Base-by-base conservation (phyloP, 805 yeast genomes). In the Pichia rugopelliculosa region DNA sequence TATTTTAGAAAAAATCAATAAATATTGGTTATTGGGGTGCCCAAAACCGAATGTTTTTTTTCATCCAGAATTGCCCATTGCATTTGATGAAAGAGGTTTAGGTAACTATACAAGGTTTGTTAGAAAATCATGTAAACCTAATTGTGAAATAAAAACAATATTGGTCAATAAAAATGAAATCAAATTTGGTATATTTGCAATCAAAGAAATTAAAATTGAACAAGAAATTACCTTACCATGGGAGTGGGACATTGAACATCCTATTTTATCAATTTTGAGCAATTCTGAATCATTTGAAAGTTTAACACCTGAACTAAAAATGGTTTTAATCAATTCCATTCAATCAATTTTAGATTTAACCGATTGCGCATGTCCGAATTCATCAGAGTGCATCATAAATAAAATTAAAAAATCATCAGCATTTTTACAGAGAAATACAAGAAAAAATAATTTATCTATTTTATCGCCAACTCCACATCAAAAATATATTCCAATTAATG, bases 221-320 rank as follows among this genome's bases (percentile, higher is more conserved):
- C 77, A 80, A 36, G 97, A 90, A 59, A 65, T 91, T 20, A 75
- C 90, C 0, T 64, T 88, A 10, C 77, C 81, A 2, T 91, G 98
- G 98, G 87, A 83, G 50, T 91, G 96, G 96, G 96, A 89, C 59
- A 60, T 65, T 3, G 53, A 68, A 17, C 96, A 89, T 60, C 96
- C 97, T 2, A 84, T 88, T 36, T 67, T 70, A 45, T 72, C 73
- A 53, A 65, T 84, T 46, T 69, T 75, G 23, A 46, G 52, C 13
- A 63, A 68, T 23, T 68, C 74, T n/a, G 62, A 67, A 53, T 65
- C 57, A 33, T 77, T 82, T 59, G 88, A 82, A 42, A 74, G 73
- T 22, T 65, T 84, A 24, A 56, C 69, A 7, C 79, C 78, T 39
- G 66, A 69, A 1, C 80, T 78, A 46, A 80, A 79, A 54, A 72